phyloP scores from a whole-genome alignment of 1,284 basidiomycete genomes.

The Puccinia coronata region DNA sequence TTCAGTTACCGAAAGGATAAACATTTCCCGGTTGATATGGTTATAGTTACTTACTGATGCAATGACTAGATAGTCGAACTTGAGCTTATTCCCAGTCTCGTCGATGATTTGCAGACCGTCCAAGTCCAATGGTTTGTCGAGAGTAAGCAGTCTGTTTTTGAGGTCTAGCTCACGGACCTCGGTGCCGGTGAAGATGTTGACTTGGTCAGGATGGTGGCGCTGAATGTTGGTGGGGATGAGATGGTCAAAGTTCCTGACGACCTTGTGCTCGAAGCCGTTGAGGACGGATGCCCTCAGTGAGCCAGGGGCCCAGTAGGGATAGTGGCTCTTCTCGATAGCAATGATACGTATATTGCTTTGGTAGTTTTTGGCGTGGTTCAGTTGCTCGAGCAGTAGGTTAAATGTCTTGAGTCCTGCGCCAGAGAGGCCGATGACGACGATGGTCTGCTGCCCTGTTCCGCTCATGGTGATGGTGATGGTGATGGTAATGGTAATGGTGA shows the following conservation, averaged over 20 bases:
- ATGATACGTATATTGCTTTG: constrained; percentile 22
- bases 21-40: neutral
- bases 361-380: constrained; percentile 13
- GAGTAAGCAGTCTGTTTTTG: neutral
- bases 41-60: constrained; percentile 27
- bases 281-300: constrained; percentile 28
- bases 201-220: neutral
- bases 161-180: constrained; percentile 27
- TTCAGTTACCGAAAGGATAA: neutral
- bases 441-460: neutral
- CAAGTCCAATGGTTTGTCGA: constrained; percentile 25
- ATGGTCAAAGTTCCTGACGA: constrained; percentile 19
- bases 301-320: constrained; percentile 45
- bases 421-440: constrained; percentile 38
- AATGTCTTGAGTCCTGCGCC: constrained; percentile 39
- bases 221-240: constrained; percentile 24
- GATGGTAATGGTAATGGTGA: no score
- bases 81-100: neutral
- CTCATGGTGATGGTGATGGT: constrained; percentile 22
- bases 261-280: constrained; percentile 34
- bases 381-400: constrained; percentile 21
- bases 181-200: constrained; percentile 29
- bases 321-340: constrained; percentile 36
- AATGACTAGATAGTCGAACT: constrained; percentile 38
- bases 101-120: constrained; percentile 12